Evolutionary conservation across 2,329 filamentous ascomycete species (phyloP).

Genomic region (Verticillium zaregamsianum): DNA sequence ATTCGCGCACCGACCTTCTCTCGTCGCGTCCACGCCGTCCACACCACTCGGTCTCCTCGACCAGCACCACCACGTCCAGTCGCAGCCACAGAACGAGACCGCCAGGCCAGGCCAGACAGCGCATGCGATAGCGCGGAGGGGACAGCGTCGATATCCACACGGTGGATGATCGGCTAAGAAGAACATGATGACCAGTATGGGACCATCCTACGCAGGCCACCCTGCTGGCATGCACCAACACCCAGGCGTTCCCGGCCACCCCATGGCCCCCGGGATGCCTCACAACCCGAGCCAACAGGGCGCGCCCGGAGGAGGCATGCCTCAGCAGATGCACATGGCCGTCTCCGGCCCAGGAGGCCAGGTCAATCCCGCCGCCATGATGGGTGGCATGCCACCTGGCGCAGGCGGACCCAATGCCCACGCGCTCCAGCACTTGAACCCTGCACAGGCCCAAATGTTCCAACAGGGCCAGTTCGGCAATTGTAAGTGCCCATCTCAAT

Average conservation of each 20-base stretch:
- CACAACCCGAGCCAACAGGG: slow-evolving; percentile 69
- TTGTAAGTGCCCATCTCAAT: slow-evolving; percentile 8
- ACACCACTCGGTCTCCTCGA: too few relatives aligned
- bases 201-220: slow-evolving; percentile 61
- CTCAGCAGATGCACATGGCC: slow-evolving; percentile 69
- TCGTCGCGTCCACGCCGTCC: slow-evolving; percentile 10
- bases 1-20: slow-evolving; percentile 7
- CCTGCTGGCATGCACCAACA: slow-evolving; percentile 67
- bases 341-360: slow-evolving; percentile 69
- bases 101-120: slow-evolving; percentile 26
- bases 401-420: slow-evolving; percentile 60
- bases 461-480: slow-evolving; percentile 43
- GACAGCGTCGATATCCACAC: slow-evolving; percentile 53
- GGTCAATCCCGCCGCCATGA: slow-evolving; percentile 69
- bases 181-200: slow-evolving; percentile 68
- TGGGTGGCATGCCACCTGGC: slow-evolving; percentile 71
- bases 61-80: neutral
- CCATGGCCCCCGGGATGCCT: slow-evolving; percentile 58
- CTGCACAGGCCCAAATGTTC: slow-evolving; percentile 54
- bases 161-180: slow-evolving; percentile 49
- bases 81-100: slow-evolving; percentile 1
- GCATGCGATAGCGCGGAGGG: slow-evolving; percentile 43
- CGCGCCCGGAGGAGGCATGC: slow-evolving; percentile 58
- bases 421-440: slow-evolving; percentile 68
- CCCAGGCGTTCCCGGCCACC: slow-evolving; percentile 64